Conservation (phyloP, 495 filamentous ascomycete species). For the Penicillium desertorum region DNA sequence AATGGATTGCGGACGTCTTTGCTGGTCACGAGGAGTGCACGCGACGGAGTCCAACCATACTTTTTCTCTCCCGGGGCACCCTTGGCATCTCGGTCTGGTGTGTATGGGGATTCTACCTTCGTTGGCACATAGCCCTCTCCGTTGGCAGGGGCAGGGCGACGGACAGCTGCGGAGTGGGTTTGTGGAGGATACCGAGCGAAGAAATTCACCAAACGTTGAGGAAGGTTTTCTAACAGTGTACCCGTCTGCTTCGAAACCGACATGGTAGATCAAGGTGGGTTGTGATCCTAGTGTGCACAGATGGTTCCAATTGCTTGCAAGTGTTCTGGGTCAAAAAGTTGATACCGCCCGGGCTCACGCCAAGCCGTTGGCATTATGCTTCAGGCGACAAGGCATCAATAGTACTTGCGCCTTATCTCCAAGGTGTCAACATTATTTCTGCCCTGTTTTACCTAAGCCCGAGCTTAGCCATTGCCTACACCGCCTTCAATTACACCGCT, state of each 20-base stretch:
- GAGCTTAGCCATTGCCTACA: background rate
- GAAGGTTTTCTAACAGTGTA: conserved; percentile 38
- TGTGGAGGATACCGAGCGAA: conserved; percentile 83
- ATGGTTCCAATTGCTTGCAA: conserved; percentile 4
- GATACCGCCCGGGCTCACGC: conserved; percentile 9
- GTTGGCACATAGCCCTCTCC: conserved; percentile 23
- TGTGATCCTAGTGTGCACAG: background rate
- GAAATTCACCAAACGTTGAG: conserved; percentile 76
- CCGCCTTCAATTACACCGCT: background rate
- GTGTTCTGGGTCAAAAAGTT: conserved; percentile 21
- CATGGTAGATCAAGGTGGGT: conserved; percentile 26
- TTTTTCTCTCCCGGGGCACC: conserved; percentile 40
- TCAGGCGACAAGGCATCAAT: background rate
- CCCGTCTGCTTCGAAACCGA: conserved; percentile 13
- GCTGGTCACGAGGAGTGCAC: conserved; percentile 38
- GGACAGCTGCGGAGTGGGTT: conserved; percentile 42
- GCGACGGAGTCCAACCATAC: conserved; percentile 33
- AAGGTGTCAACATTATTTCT: background rate
- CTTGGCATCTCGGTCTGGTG: conserved; percentile 46
- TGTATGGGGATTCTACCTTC: conserved; percentile 49
- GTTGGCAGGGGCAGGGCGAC: conserved; percentile 38
- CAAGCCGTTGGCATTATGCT: background rate
- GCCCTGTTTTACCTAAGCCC: background rate
- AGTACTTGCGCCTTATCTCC: background rate
- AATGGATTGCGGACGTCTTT: conserved; percentile 68